Percentiles rank a stretch among this genome's conserved stretches.
Conservation (phyloP, 768 basidiomycete species). For the Suillus bovinus region DNA sequence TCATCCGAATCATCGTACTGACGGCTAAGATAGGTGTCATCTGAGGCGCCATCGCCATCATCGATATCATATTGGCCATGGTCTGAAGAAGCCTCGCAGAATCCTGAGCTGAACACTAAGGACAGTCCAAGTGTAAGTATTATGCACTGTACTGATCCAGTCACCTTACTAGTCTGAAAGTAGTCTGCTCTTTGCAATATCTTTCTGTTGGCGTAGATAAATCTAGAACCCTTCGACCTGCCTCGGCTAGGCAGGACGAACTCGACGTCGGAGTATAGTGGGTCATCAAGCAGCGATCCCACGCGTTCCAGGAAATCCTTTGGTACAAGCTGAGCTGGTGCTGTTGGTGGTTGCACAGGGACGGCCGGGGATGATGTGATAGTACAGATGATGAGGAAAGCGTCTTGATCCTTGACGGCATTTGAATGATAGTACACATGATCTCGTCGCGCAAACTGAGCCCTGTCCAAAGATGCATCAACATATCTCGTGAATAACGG, state of each 20-base stretch:
- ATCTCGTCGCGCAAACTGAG: slow-evolving; percentile 79
- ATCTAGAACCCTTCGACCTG: slow-evolving; percentile 36
- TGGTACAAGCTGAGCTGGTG: slow-evolving; percentile 58
- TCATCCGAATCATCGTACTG: slow-evolving; percentile 53
- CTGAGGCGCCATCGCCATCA: slow-evolving; percentile 50
- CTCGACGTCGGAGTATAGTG: slow-evolving; percentile 82
- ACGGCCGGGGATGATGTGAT: slow-evolving; percentile 68
- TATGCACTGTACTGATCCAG: neutral
- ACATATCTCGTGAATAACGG: slow-evolving; percentile 2
- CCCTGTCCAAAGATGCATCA: slow-evolving; percentile 42
- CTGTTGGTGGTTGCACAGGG: slow-evolving; percentile 44
- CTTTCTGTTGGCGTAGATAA: slow-evolving; percentile 69
- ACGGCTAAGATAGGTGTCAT: slow-evolving; percentile 39
- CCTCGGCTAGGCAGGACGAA: slow-evolving; percentile 64
- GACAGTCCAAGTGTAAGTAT: neutral
- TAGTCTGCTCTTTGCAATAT: slow-evolving; percentile 74
- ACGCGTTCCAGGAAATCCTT: slow-evolving; percentile 66
- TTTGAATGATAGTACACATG: slow-evolving; percentile 60
- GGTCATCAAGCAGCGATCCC: slow-evolving; percentile 77
- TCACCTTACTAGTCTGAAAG: slow-evolving; percentile 64
- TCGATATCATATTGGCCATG: slow-evolving; percentile 27
- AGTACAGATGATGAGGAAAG: slow-evolving; percentile 74
- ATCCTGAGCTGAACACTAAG: slow-evolving; percentile 73
- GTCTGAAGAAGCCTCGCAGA: slow-evolving; percentile 55
- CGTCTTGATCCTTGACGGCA: slow-evolving; percentile 56